Conservation (phyloP, 495 filamentous ascomycete species). For the Pyronema omphalodes region DNA sequence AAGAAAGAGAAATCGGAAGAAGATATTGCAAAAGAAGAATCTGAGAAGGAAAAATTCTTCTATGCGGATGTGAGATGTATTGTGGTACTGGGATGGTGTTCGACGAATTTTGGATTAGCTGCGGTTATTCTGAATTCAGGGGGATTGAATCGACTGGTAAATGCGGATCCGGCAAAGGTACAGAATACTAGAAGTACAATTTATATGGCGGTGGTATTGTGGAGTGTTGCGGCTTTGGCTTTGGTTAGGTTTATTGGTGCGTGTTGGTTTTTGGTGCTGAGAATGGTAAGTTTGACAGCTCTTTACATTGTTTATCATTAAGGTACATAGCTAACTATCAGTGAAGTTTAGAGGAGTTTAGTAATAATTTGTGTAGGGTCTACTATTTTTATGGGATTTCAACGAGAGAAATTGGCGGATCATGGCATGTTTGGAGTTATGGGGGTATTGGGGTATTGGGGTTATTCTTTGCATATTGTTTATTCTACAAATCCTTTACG, state of each 20-base stretch:
- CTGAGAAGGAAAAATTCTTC: slow-evolving; percentile 86
- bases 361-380: no score
- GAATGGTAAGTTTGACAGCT: slow-evolving; percentile 45
- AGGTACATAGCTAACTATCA: no score
- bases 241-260: slow-evolving; percentile 82
- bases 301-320: no score
- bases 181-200: slow-evolving; percentile 40
- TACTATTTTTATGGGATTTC: no score
- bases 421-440: no score
- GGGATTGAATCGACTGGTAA: slow-evolving; percentile 49
- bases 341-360: no score
- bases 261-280: slow-evolving; percentile 82
- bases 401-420: no score
- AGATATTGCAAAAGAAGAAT: slow-evolving; percentile 41
- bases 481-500: no score
- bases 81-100: slow-evolving; percentile 87
- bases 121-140: slow-evolving; percentile 76
- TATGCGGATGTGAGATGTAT: slow-evolving; percentile 86
- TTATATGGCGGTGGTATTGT: slow-evolving; percentile 81
- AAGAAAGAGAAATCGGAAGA: slow-evolving; percentile 42
- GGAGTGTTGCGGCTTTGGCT: slow-evolving; percentile 72
- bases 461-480: no score
- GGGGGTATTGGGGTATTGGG: no score
- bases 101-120: slow-evolving; percentile 74
- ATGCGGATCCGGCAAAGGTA: slow-evolving; percentile 28